Evolutionary conservation across 768 basidiomycete species (phyloP), one percentile per base, ranked within the genome.

Genomic region (Scleroderma citrinum): DNA sequence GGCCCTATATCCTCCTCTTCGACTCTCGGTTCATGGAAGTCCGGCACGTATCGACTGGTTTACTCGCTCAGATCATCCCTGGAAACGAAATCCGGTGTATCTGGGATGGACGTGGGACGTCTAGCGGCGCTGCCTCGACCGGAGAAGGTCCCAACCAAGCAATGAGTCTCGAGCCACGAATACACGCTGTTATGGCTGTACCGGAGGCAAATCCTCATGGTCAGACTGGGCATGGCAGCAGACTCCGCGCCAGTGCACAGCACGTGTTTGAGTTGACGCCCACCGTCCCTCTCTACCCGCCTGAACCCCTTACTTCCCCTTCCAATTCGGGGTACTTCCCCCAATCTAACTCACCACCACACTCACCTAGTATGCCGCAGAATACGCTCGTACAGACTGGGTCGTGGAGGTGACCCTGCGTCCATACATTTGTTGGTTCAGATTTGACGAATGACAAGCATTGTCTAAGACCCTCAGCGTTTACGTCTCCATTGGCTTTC

Each of bases 11-110:
- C 41, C 74, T 94, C 37, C 78, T 93, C 41, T 91, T 95, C 63
- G 91, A 94, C 62, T 76, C 81, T 8, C 84, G 87, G 3, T 94
- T 96, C 70, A 87, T 96, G 57, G 92, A 96, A 67, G 78, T 96
- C 35, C 82, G 92, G 20, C 85, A 92, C 63, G 77, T 91, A 54
- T 79, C 83, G 55, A 87, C 83, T 0, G 88, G 90, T 3, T 77
- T 85, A 0, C 77, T 92, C 5, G 81, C 80, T 2, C 90, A 93
- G 63, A 87, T 92, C 61, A 85, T 92, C 50, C 76, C 80, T 0
- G 91, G 92, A 2, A 77, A 77, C 48, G 89, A 92, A 54, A 75
- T 94, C 38, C 81, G 85, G 23, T 92, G 90, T 59, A 80, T 92
- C 23, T 96, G 92, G 87, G 92, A 97, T 61, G 94, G 90, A 12